These are phyloP conservation scores for Nannizziopsis arthrosporioides DNA, from an alignment of 2,329 filamentous ascomycete species.

Conservation along the genomic window DNA sequence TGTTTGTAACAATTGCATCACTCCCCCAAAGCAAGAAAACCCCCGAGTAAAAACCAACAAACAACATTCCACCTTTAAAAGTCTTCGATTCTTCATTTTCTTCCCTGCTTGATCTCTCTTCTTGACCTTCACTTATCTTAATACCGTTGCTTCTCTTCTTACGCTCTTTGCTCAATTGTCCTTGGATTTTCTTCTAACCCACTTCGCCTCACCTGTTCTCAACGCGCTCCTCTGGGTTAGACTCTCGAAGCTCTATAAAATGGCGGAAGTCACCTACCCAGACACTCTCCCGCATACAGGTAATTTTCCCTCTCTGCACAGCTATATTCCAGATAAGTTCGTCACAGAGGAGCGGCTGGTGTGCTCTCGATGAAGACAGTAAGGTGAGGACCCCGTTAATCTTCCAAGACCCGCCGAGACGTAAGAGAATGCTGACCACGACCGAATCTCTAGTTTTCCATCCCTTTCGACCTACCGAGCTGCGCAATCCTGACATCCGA, in stretches of 20 bases:
- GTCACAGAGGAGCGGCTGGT: background rate
- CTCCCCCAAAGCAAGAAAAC: slow-evolving; percentile 2
- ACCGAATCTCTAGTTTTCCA: background rate
- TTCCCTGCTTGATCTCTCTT: background rate
- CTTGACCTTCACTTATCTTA: too few species aligned
- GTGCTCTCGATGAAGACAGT: background rate
- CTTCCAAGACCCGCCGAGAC: background rate
- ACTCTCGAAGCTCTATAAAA: background rate
- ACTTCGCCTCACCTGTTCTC: background rate
- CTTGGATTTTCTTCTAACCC: background rate
- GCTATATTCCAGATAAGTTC: too few species aligned
- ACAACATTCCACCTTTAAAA: background rate
- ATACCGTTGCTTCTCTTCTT: too few species aligned
- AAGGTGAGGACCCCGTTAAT: slow-evolving; percentile 4
- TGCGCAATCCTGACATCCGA: background rate
- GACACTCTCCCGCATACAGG: slow-evolving; percentile 1
- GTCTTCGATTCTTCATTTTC: background rate
- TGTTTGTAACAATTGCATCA: slow-evolving; percentile 10
- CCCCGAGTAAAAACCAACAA: background rate
- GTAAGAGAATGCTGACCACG: background rate
- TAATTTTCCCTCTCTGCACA: background rate
- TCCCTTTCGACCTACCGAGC: background rate
- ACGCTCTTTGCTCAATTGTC: too few species aligned
- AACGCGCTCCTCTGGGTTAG: background rate
- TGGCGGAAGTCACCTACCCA: slow-evolving; percentile 5